These are phyloP conservation scores for Schizophyllum commune DNA, from an alignment of 1,284 basidiomycete genomes.

Conservation along the genomic window DNA sequence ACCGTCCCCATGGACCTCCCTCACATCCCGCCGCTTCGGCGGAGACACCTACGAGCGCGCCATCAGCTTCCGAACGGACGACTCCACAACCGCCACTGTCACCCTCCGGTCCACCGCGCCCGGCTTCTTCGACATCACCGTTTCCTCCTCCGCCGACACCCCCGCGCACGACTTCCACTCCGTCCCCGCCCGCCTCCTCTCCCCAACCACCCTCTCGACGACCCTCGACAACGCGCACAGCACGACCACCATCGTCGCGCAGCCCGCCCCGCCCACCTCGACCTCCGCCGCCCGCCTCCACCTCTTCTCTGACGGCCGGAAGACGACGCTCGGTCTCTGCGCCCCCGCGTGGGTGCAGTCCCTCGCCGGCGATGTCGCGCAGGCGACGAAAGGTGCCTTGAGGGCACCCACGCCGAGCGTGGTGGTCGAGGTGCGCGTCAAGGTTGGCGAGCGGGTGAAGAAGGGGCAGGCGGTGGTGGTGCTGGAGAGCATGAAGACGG, in stretches of 20 bases:
- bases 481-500: slow-evolving; percentile 95
- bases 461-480: slow-evolving; percentile 78
- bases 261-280: slow-evolving; percentile 46
- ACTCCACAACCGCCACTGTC: slow-evolving; percentile 32
- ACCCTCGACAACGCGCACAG: slow-evolving; percentile 39
- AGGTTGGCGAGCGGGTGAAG: slow-evolving; percentile 69
- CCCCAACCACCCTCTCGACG: slow-evolving; percentile 41
- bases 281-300: slow-evolving; percentile 55
- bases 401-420: slow-evolving; percentile 86
- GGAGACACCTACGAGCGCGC: slow-evolving; percentile 61
- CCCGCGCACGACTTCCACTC: slow-evolving; percentile 34
- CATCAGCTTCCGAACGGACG: slow-evolving; percentile 51
- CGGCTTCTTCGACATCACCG: slow-evolving; percentile 47
- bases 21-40: slow-evolving; percentile 68
- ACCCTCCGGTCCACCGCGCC: slow-evolving; percentile 34
- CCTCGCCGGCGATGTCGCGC: slow-evolving; percentile 47
- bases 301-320: slow-evolving; percentile 52
- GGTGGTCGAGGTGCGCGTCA: slow-evolving; percentile 79
- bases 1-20: slow-evolving; percentile 58
- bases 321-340: slow-evolving; percentile 53
- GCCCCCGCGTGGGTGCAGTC: slow-evolving; percentile 61
- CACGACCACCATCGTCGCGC: slow-evolving; percentile 67
- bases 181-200: slow-evolving; percentile 47
- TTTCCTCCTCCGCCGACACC: slow-evolving; percentile 26
- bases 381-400: slow-evolving; percentile 45